A percentile compares a stretch with the other conserved stretches of the same genome.
Evolutionary conservation across 768 basidiomycete species (phyloP).

Genomic region (Rubroboletus satanas): DNA sequence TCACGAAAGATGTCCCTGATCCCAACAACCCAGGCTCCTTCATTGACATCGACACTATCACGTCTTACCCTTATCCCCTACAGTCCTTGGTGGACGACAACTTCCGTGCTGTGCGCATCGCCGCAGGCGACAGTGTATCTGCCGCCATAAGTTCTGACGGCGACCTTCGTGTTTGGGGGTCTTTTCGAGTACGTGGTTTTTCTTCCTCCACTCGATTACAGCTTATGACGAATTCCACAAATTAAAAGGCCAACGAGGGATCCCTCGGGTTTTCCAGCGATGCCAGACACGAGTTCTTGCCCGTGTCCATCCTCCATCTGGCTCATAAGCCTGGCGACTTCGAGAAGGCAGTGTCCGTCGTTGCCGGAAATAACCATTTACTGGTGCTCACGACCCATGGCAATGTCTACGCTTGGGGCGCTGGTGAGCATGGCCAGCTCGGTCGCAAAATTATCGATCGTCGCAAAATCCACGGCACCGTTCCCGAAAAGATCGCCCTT

Average conservation of each 20-base stretch:
- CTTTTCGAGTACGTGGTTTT: slow-evolving; percentile 68
- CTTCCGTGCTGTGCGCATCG: slow-evolving; percentile 80
- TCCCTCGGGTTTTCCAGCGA: slow-evolving; percentile 79
- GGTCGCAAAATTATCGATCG: slow-evolving; percentile 88
- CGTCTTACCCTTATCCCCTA: slow-evolving; percentile 60
- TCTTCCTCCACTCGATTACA: neutral
- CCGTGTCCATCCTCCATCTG: slow-evolving; percentile 56
- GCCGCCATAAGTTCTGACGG: slow-evolving; percentile 80
- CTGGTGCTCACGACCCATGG: slow-evolving; percentile 87
- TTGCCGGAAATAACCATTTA: slow-evolving; percentile 84
- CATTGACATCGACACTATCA: slow-evolving; percentile 50
- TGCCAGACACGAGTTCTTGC: slow-evolving; percentile 62
- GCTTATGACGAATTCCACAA: slow-evolving; percentile 5
- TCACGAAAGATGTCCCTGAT: slow-evolving; percentile 57
- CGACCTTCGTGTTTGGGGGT: slow-evolving; percentile 83
- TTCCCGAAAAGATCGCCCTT: slow-evolving; percentile 83
- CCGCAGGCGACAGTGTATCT: slow-evolving; percentile 84
- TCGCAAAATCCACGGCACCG: slow-evolving; percentile 83
- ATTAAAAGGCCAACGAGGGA: slow-evolving; percentile 64
- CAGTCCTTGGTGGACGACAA: slow-evolving; percentile 68
- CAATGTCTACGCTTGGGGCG: slow-evolving; percentile 84
- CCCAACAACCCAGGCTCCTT: slow-evolving; percentile 57
- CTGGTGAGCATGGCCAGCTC: slow-evolving; percentile 86
- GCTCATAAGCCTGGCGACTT: slow-evolving; percentile 56
- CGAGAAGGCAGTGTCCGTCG: slow-evolving; percentile 72